phyloP scores from a whole-genome alignment of 805 yeast genomes.

The Yarrowia sp. region DNA sequence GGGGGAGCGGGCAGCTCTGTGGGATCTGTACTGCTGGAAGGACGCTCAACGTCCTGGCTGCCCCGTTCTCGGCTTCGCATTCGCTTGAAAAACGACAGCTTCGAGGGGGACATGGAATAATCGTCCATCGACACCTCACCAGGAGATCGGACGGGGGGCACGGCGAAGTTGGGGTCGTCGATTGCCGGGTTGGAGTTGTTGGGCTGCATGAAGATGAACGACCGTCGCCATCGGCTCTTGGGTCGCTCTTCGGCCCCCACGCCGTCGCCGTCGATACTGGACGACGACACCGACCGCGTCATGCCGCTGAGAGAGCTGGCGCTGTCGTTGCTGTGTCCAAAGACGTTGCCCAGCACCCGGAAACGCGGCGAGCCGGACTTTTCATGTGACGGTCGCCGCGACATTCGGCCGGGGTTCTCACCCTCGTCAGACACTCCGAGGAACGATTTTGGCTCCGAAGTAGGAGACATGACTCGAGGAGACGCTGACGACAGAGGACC shows the following conservation, averaged over 20 bases:
- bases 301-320: conserved; percentile 14
- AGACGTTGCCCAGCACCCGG: conserved; percentile 24
- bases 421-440: conserved; percentile 1
- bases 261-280: conserved; percentile 12
- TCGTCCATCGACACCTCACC: conserved; percentile 24
- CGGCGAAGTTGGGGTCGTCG: conserved; percentile 18
- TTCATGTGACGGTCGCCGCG: conserved; percentile 18
- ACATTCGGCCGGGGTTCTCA: not conserved
- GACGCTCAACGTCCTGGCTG: conserved; percentile 22
- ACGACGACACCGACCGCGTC: conserved; percentile 21
- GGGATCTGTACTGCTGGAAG: not conserved
- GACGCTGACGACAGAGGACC: not conserved
- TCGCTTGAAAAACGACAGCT: conserved; percentile 21
- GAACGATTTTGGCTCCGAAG: conserved; percentile 6
- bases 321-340: conserved; percentile 23
- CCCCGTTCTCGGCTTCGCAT: conserved; percentile 21
- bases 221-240: conserved; percentile 24
- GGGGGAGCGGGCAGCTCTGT: not conserved
- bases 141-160: conserved; percentile 19
- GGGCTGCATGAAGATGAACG: conserved; percentile 23
- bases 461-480: conserved; percentile 4
- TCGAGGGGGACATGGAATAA: conserved; percentile 22
- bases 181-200: conserved; percentile 16
- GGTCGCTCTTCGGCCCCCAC: conserved; percentile 21
- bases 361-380: conserved; percentile 22